phyloP scores from a whole-genome alignment of 2,329 filamentous ascomycete species.

The Neofusicoccum ribis region DNA sequence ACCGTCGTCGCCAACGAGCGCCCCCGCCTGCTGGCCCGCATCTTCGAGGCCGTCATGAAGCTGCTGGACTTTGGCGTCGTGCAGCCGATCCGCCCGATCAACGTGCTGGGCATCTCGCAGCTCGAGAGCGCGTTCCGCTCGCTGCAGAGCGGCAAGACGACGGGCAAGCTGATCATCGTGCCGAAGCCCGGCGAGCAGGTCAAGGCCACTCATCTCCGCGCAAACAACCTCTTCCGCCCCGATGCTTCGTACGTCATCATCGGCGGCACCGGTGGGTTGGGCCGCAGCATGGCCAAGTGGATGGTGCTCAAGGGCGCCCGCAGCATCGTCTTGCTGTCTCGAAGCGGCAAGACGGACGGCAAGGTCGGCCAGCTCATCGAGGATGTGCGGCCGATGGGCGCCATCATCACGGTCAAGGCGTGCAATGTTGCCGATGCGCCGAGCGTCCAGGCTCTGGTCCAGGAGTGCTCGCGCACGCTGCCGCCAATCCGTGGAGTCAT shows the following conservation, averaged over 20 bases:
- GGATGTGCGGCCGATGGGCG: not conserved
- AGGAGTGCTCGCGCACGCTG: not conserved
- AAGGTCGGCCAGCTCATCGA: conserved; percentile 3
- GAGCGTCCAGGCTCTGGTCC: not conserved
- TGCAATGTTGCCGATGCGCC: conserved; percentile 17
- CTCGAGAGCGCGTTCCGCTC: conserved; percentile 23
- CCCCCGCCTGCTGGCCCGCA: not conserved
- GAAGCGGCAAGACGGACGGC: conserved; percentile 9
- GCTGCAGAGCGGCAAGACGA: conserved; percentile 21
- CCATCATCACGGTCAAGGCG: conserved; percentile 1
- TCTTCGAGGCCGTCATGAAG: conserved; percentile 17
- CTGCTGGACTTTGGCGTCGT: conserved; percentile 10
- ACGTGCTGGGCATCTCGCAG: conserved; percentile 23
- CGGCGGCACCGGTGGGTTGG: conserved; percentile 32
- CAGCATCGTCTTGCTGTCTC: conserved; percentile 28
- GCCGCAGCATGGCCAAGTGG: conserved; percentile 29
- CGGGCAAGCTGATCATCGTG: conserved; percentile 26
- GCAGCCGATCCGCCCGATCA: conserved; percentile 12
- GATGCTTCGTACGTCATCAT: conserved; percentile 32
- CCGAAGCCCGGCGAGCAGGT: conserved; percentile 26
- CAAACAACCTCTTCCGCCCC: conserved; percentile 13
- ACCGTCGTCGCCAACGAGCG: conserved; percentile 3
- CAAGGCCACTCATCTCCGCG: conserved; percentile 10
- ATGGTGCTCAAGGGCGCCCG: conserved; percentile 30
- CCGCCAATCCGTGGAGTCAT: conserved; percentile 29